phyloP scores from a whole-genome alignment of 148 eudicot genomes.

The Rhododendron williamsianum region DNA sequence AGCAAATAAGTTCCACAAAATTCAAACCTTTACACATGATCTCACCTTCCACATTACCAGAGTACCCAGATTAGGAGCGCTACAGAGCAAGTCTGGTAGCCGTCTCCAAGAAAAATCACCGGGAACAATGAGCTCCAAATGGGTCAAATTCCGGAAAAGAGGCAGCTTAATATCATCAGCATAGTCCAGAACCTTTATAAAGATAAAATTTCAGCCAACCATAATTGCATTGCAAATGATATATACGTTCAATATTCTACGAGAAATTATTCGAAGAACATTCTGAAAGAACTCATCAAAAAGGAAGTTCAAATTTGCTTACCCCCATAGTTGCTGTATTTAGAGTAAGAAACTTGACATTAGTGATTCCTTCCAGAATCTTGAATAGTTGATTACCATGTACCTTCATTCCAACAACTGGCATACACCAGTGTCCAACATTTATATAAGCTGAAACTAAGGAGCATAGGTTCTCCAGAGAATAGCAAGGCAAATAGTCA shows the following conservation, averaged over 20 bases:
- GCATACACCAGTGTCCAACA: neutral
- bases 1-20: neutral
- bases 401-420: neutral
- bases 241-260: neutral
- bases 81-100: conserved; percentile 7
- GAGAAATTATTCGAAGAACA: neutral
- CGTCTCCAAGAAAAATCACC: neutral
- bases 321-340: neutral
- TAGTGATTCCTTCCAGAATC: conserved; percentile 12
- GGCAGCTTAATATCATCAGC: conserved; percentile 8
- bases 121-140: neutral
- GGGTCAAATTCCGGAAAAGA: conserved; percentile 11
- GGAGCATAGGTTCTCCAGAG: neutral
- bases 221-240: neutral
- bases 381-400: neutral
- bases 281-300: neutral
- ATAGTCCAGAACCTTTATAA: neutral
- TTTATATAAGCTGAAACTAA: conserved; percentile 9
- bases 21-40: neutral
- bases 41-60: conserved; percentile 6
- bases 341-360: conserved; percentile 3
- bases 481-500: neutral
- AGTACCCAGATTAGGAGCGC: neutral
- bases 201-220: neutral
- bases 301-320: neutral